Evolutionary conservation across 139 green algal species (phyloP).

Genomic region (Chlamydomonas incerta): DNA sequence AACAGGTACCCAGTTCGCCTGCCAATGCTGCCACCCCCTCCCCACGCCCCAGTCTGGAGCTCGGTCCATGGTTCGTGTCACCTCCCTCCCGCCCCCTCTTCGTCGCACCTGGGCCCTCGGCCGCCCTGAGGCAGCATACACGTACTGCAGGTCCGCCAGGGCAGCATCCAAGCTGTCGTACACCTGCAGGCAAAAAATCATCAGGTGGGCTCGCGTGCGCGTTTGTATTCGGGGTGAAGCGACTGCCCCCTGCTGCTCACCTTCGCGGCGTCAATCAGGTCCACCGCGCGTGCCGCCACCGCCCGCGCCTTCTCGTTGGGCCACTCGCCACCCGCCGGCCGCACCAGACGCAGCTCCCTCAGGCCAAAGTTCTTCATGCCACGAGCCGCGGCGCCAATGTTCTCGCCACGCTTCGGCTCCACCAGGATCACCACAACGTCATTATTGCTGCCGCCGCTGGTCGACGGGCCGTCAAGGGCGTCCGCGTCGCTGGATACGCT

Average conservation of each 20-base stretch:
- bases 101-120: background rate
- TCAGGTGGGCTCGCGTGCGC: too few relatives aligned
- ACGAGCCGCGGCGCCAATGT: conserved; percentile 21
- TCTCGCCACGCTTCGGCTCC: conserved; percentile 26
- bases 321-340: conserved; percentile 25
- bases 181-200: background rate
- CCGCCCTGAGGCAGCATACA: conserved; percentile 6
- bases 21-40: too few relatives aligned
- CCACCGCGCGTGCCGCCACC: conserved; percentile 9
- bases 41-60: too few relatives aligned
- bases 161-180: conserved; percentile 25
- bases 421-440: conserved; percentile 16
- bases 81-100: too few relatives aligned
- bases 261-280: conserved; percentile 15
- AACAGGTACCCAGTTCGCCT: too few relatives aligned
- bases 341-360: conserved; percentile 21
- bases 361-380: conserved; percentile 36
- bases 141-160: conserved; percentile 41
- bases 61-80: too few relatives aligned
- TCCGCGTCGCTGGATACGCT: too few relatives aligned
- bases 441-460: background rate
- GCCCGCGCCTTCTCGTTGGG: conserved; percentile 32
- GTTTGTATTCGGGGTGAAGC: too few relatives aligned
- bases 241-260: too few relatives aligned
- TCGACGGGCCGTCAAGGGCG: too few relatives aligned